phyloP scores from a whole-genome alignment of 305 asterid species.

The Rubia peregrina region DNA sequence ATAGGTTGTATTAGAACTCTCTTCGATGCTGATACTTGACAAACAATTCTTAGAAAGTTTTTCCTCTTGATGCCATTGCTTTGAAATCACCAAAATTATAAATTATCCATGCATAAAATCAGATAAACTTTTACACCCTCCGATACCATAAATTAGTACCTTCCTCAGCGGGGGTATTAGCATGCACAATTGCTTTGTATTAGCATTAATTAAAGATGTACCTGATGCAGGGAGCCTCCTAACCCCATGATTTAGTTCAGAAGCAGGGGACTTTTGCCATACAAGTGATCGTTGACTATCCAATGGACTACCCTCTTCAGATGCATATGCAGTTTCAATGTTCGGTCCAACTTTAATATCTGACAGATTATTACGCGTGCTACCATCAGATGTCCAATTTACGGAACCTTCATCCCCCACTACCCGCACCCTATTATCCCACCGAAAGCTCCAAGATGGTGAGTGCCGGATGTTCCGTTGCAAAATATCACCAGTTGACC shows the following conservation, averaged over 20 bases:
- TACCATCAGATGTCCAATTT: conserved; percentile 56
- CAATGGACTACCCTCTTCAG: conserved; percentile 78
- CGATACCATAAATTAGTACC: not conserved
- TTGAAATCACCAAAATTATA: not conserved
- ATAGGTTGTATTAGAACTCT: not conserved
- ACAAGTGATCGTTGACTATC: conserved; percentile 57
- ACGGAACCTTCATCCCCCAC: conserved; percentile 80
- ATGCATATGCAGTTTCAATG: conserved; percentile 56
- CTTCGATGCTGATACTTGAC: not conserved
- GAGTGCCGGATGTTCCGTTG: conserved; percentile 70
- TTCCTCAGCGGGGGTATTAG: not conserved
- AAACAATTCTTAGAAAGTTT: not conserved
- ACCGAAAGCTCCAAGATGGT: conserved; percentile 92
- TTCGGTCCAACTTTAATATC: conserved; percentile 55
- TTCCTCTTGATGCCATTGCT: not conserved
- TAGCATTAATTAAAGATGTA: conserved; percentile 11
- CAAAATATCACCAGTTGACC: conserved; percentile 47
- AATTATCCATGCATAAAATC: not conserved
- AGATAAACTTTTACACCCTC: not conserved
- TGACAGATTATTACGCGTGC: conserved; percentile 32
- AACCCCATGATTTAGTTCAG: conserved; percentile 47
- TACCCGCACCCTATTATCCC: conserved; percentile 91
- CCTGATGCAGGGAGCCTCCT: conserved; percentile 44
- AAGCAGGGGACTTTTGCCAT: conserved; percentile 66
- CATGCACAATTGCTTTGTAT: not conserved